Evolutionary conservation across 768 basidiomycete genomes (phyloP).

Genomic region (Kwoniella shandongensis): DNA sequence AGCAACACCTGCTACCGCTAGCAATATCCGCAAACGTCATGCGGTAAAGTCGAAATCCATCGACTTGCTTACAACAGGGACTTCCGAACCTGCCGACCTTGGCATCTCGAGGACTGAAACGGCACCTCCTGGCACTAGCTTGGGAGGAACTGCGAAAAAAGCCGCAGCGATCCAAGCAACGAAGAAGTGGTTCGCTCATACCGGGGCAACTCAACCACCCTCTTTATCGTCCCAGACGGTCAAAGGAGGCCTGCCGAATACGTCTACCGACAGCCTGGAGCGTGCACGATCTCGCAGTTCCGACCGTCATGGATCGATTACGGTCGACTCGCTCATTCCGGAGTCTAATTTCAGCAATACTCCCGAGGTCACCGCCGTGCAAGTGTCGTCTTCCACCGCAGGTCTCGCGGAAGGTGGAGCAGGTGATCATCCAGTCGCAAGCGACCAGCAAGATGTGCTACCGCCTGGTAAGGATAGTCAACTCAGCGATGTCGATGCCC

Average conservation of each 20-base stretch:
- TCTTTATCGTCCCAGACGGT: constrained; percentile 13
- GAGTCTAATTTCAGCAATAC: constrained; percentile 8
- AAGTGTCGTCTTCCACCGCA: constrained; percentile 10
- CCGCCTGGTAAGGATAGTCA: no score
- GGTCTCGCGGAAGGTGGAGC: neutral
- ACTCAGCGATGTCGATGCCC: neutral
- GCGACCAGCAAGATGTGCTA: no score
- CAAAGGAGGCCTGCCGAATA: neutral
- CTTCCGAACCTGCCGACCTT: neutral
- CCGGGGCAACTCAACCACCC: constrained; percentile 6
- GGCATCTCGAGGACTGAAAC: constrained; percentile 30
- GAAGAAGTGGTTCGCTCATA: constrained; percentile 36
- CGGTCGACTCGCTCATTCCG: no score
- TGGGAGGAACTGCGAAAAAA: constrained; percentile 1
- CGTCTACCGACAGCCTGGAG: neutral
- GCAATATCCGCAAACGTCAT: constrained; percentile 21
- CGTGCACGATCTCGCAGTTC: constrained; percentile 1
- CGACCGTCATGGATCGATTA: neutral
- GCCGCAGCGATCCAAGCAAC: constrained; percentile 23
- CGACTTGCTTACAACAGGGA: constrained; percentile 1
- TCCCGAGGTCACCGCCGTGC: constrained; percentile 9
- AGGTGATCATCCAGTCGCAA: no score
- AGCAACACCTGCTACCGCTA: constrained; percentile 24
- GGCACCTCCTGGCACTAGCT: constrained; percentile 18
- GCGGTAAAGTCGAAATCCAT: constrained; percentile 26